Percentiles rank a stretch among this genome's conserved stretches.
These are phyloP conservation scores for Dacryopinax spathularia DNA, from an alignment of 768 basidiomycete species.

Conservation along the genomic window DNA sequence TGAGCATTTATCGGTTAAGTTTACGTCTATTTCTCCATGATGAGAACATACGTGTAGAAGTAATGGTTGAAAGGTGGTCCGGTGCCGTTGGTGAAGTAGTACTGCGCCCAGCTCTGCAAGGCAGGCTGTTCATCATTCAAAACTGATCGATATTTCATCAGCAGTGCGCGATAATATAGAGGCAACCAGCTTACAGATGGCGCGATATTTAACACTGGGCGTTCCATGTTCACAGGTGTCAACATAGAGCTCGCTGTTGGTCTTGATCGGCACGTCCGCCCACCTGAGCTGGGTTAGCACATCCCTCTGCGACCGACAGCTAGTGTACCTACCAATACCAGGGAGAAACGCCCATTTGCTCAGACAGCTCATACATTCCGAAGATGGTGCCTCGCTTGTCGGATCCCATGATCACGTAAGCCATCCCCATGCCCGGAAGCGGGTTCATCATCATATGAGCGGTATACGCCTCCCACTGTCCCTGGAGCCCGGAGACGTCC, in stretches of 20 bases:
- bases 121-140: constrained; percentile 66
- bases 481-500: constrained; percentile 42
- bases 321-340: neutral
- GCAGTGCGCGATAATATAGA: neutral
- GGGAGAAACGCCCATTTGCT: constrained; percentile 42
- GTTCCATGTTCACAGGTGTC: constrained; percentile 35
- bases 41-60: constrained; percentile 43
- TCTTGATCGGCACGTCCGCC: constrained; percentile 53
- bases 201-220: constrained; percentile 59
- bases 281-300: constrained; percentile 36
- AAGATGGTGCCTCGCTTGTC: constrained; percentile 58
- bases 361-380: constrained; percentile 51
- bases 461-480: constrained; percentile 54
- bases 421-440: constrained; percentile 41
- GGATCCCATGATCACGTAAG: constrained; percentile 52
- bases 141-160: constrained; percentile 24
- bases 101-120: constrained; percentile 54
- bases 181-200: constrained; percentile 25
- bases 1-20: constrained; percentile 12
- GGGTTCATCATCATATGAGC: constrained; percentile 40
- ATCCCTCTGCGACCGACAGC: neutral
- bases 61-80: constrained; percentile 48
- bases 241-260: constrained; percentile 35
- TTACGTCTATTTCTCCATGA: neutral
- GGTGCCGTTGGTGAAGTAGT: constrained; percentile 50